A percentile compares a stretch with the other conserved stretches of the same genome.
These are phyloP conservation scores for Pseudomicrostroma phylloplanum DNA, from an alignment of 1,284 basidiomycete genomes.

Conservation along the genomic window DNA sequence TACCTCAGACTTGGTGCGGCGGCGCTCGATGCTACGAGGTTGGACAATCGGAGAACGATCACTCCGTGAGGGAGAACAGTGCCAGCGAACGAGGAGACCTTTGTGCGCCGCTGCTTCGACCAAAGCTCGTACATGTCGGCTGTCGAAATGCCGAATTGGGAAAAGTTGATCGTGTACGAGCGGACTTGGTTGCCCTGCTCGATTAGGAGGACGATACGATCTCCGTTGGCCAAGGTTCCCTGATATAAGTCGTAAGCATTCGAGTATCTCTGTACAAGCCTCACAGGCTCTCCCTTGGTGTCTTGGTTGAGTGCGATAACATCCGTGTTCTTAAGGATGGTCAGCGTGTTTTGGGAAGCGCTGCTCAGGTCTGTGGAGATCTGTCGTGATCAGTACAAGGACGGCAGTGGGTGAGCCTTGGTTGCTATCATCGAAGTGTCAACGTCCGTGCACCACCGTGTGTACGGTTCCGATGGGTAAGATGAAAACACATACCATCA, in stretches of 20 bases:
- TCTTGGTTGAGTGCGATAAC: slow-evolving; percentile 41
- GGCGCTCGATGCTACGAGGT: slow-evolving; percentile 15
- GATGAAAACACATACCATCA: too few species aligned
- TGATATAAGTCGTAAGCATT: slow-evolving; percentile 23
- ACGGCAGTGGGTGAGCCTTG: too few species aligned
- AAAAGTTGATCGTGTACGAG: slow-evolving; percentile 23
- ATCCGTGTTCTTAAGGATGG: slow-evolving; percentile 39
- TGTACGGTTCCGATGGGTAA: too few species aligned
- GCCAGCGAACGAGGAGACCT: slow-evolving; percentile 15
- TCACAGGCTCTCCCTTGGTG: slow-evolving; percentile 28
- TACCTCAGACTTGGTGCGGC: slow-evolving; percentile 19
- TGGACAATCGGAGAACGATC: slow-evolving; percentile 20
- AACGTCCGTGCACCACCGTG: too few species aligned
- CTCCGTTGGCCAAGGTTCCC: slow-evolving; percentile 24
- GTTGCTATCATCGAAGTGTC: too few species aligned
- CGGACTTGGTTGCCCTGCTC: slow-evolving; percentile 20
- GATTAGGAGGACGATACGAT: slow-evolving; percentile 24
- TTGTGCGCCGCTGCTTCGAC: slow-evolving; percentile 10
- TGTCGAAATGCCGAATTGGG: slow-evolving; percentile 17
- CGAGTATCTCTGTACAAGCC: slow-evolving; percentile 26
- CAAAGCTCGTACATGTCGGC: slow-evolving; percentile 26
- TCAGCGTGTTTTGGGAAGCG: slow-evolving; percentile 21
- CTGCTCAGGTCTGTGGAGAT: slow-evolving; percentile 41
- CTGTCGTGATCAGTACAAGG: too few species aligned
- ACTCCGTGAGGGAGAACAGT: slow-evolving; percentile 24